These are phyloP conservation scores for Rhodamnia rubescens DNA, from an alignment of 345 rosid species.

Conservation along the genomic window DNA sequence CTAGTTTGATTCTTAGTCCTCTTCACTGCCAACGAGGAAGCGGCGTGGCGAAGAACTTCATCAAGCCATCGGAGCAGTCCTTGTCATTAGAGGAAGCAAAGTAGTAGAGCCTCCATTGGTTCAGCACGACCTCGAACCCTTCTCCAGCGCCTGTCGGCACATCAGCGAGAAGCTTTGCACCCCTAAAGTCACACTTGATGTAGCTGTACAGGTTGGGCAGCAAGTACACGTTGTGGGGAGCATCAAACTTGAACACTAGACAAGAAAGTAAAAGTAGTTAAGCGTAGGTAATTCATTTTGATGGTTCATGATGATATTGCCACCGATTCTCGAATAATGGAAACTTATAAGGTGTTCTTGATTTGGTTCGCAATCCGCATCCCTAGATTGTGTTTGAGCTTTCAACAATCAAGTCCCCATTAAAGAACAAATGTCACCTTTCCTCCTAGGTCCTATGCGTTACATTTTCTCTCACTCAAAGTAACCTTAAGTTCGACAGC, in stretches of 20 bases:
- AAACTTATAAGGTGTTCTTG: no score
- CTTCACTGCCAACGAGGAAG: background rate
- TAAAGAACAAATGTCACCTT: no score
- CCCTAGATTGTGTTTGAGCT: no score
- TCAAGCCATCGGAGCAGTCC: background rate
- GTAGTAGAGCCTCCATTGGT: constrained; percentile 5
- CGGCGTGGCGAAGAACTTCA: constrained; percentile 9
- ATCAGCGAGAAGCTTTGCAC: constrained; percentile 5
- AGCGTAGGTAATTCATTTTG: background rate
- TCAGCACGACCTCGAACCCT: constrained; percentile 4
- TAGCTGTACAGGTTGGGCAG: constrained; percentile 5
- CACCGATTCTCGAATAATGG: background rate
- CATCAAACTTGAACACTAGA: constrained; percentile 11
- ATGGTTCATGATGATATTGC: background rate
- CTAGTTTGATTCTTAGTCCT: background rate
- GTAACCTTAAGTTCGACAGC: no score
- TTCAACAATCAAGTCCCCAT: no score
- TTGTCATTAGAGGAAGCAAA: constrained; percentile 3
- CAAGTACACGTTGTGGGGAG: constrained; percentile 6
- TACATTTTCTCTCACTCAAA: no score
- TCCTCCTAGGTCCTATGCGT: no score
- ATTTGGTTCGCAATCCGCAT: no score
- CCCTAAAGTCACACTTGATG: background rate
- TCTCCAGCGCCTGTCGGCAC: background rate
- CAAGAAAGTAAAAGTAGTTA: background rate